A percentile compares a stretch with the other conserved stretches of the same genome.
Evolutionary conservation across 2,329 filamentous ascomycete species (phyloP).

Genomic region (Alternaria metachromatica): DNA sequence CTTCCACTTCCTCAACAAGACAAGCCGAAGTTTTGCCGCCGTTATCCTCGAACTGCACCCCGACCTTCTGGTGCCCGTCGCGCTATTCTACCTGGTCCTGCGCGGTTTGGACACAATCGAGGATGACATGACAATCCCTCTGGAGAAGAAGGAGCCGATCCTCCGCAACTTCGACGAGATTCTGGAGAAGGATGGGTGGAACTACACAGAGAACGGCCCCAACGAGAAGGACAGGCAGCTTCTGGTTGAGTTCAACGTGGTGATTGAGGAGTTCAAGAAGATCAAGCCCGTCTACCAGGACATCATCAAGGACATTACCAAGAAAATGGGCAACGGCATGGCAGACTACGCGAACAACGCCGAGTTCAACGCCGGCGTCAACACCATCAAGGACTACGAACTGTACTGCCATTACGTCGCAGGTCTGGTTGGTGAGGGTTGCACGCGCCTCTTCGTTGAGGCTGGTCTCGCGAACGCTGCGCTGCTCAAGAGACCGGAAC

Average conservation of each 20-base stretch:
- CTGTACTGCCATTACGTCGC: slow-evolving; percentile 98
- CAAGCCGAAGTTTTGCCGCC: slow-evolving; percentile 88
- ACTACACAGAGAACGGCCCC: slow-evolving; percentile 81
- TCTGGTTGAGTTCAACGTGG: slow-evolving; percentile 87
- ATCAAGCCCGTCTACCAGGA: slow-evolving; percentile 82
- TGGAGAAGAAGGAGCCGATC: slow-evolving; percentile 83
- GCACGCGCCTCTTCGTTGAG: slow-evolving; percentile 89
- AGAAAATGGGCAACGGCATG: slow-evolving; percentile 98
- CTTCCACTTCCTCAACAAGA: slow-evolving; percentile 84
- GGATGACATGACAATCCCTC: slow-evolving; percentile 92
- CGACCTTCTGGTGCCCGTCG: slow-evolving; percentile 86
- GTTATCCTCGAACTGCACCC: slow-evolving; percentile 97
- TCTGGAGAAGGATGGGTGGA: slow-evolving; percentile 88
- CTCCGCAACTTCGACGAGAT: slow-evolving; percentile 81
- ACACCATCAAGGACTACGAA: slow-evolving; percentile 89
- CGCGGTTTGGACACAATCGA: slow-evolving; percentile 97
- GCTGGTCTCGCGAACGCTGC: slow-evolving; percentile 85
- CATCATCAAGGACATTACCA: slow-evolving; percentile 91
- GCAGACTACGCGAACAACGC: slow-evolving; percentile 90
- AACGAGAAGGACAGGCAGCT: slow-evolving; percentile 95
- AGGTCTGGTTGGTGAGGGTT: slow-evolving; percentile 94
- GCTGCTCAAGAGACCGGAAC: slow-evolving; percentile 75
- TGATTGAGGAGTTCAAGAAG: slow-evolving; percentile 85
- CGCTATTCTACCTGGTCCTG: slow-evolving; percentile 90
- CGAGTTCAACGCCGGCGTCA: slow-evolving; percentile 81